Evolutionary conservation across 2,329 filamentous ascomycete species (phyloP), one percentile per base, ranked within the genome.

Genomic region (Drechslerella stenobrocha): DNA sequence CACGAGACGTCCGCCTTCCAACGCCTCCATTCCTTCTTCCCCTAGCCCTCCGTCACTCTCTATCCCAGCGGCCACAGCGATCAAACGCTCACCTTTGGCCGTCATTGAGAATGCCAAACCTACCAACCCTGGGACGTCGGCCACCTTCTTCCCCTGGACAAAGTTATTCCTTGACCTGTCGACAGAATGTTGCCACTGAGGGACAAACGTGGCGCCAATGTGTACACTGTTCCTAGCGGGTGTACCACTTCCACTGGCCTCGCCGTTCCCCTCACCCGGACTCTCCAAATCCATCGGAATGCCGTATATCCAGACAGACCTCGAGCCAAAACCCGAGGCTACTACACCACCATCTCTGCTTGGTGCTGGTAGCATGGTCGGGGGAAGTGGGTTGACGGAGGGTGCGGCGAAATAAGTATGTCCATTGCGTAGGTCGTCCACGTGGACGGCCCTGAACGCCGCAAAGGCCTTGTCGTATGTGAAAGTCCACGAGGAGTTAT

Each of bases 391-490:
- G 24, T 47, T 63, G 4, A 69, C 56, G 45, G 76, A 75, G 0
- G 88, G 88, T 0, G 87, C 88, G 2, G 87, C 86, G 73, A 92
- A 91, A 74, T 90, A 90, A 0, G 87, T 88, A 6, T 87, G 88
- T 35, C 88, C 88, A 70, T 88, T 88, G 47, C 86, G 82, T 13
- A 88, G 78, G 71, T 90, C 87, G 73, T 89, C 87, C 52, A 88
- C 84, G 40, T 87, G 83, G 23, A 91, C 87, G 20, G 88, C 86
- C 64, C 87, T 83, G 75, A 92, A 92, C 0, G 86, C 88, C 75
- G 89, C 87, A 60, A 90, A 86, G 69, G 84, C 85, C 69, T 84
- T 80, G 73, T 92, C 88, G 72, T 90, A 92, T 1, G 87, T 86
- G 71, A 92, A 87, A 0, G 88, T 83, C 87, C 87, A 92, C 66